These are phyloP conservation scores for Aspergillus novoparasiticus DNA, from an alignment of 2,329 filamentous ascomycete genomes.

Conservation along the genomic window DNA sequence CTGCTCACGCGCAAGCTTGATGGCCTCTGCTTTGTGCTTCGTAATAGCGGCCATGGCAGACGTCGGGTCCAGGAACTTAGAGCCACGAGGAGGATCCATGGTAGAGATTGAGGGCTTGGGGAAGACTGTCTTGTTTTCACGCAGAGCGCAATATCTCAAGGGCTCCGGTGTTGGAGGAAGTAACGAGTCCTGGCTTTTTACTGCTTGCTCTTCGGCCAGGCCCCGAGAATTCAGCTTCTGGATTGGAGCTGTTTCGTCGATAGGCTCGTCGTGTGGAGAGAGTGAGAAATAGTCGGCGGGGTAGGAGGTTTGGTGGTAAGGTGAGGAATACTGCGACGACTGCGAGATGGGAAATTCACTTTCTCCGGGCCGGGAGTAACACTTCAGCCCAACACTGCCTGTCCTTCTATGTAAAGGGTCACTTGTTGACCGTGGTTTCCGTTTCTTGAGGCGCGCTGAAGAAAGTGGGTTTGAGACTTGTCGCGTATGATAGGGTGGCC, in stretches of 20 bases:
- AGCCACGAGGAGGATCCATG: conserved; percentile 30
- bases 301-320: neutral
- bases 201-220: neutral
- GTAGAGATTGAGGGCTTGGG: neutral
- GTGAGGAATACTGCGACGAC: neutral
- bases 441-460: conserved; percentile 3
- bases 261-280: neutral
- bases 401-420: conserved; percentile 3
- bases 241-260: neutral
- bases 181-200: conserved; percentile 3
- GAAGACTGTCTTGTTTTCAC: neutral
- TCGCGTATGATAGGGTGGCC: neutral
- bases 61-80: conserved; percentile 42
- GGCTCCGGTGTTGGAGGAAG: conserved; percentile 4
- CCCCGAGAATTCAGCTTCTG: neutral
- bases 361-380: neutral
- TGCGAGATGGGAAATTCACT: conserved; percentile 2
- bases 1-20: conserved; percentile 50
- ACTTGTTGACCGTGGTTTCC: conserved; percentile 8
- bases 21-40: conserved; percentile 52
- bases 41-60: conserved; percentile 49
- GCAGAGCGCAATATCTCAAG: neutral
- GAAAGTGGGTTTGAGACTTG: conserved; percentile 2
- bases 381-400: neutral
- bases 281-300: neutral